Evolutionary conservation across 257 asterid species (phyloP).

Genomic region (Paulownia fortunei): DNA sequence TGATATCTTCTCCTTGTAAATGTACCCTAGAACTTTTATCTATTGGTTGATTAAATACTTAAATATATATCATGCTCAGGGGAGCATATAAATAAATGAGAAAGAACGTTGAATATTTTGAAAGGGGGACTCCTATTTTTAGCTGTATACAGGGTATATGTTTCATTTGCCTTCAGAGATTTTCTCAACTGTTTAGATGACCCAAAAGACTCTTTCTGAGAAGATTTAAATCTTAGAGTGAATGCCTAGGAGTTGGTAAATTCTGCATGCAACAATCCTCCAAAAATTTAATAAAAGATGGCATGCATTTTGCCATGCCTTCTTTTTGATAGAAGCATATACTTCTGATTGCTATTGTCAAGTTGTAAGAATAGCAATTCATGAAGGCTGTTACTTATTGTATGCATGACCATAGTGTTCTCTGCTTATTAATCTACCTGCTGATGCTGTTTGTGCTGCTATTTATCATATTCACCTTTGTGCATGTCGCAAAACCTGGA

Average conservation of each 20-base stretch:
- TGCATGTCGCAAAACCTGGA: conserved; percentile 1
- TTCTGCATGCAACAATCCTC: conserved; percentile 1
- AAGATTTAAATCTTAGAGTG: not conserved
- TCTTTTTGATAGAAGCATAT: not conserved
- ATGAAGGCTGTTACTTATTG: conserved; percentile 5
- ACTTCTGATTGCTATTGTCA: not conserved
- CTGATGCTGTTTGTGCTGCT: conserved; percentile 11
- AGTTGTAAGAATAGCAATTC: not conserved
- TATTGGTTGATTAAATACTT: not conserved
- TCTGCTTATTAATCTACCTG: conserved; percentile 4
- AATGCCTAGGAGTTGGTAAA: not conserved
- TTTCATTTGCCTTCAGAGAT: not conserved
- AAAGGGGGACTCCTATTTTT: not conserved
- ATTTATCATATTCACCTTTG: not conserved
- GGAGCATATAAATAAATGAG: not conserved
- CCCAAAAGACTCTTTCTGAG: not conserved
- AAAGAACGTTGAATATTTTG: not conserved
- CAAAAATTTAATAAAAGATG: not conserved
- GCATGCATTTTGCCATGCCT: not conserved
- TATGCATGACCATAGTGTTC: not conserved
- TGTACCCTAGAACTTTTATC: not conserved
- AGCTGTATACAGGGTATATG: not conserved
- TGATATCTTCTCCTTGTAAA: not conserved
- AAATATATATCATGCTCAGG: not conserved
- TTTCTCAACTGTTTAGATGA: conserved; percentile 14